Evolutionary conservation across 768 basidiomycete species (phyloP).

Genomic region (Lentinula raphanica): DNA sequence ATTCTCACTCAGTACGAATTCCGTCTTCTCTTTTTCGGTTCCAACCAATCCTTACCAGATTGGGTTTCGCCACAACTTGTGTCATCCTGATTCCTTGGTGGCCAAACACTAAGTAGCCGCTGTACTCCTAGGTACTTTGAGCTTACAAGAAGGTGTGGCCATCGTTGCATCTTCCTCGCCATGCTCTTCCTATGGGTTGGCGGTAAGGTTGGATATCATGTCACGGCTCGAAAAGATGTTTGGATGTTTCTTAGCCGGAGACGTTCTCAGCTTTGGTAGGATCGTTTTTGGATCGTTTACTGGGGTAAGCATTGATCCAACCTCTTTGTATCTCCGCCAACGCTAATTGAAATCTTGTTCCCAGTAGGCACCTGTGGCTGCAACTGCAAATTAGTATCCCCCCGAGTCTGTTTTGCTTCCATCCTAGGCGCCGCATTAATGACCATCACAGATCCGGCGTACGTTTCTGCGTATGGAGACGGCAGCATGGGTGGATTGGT

Average conservation of each 20-base stretch:
- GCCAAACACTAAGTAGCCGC: conserved; percentile 46
- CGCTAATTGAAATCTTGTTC: background rate
- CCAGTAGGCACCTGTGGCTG: conserved; percentile 48
- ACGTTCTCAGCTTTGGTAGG: conserved; percentile 47
- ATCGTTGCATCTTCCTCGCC: conserved; percentile 40
- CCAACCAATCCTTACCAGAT: conserved; percentile 8
- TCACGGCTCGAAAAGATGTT: conserved; percentile 33
- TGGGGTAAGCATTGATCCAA: conserved; percentile 29
- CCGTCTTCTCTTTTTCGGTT: conserved; percentile 12
- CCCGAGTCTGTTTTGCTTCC: conserved; percentile 30
- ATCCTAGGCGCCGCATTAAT: conserved; percentile 33
- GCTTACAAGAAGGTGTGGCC: conserved; percentile 44
- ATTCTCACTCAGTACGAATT: conserved; percentile 46
- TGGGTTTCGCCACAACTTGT: conserved; percentile 43
- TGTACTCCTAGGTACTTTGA: conserved; percentile 37
- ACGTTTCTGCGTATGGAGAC: conserved; percentile 29
- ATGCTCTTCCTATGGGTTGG: conserved; percentile 51
- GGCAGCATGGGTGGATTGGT: conserved; percentile 38
- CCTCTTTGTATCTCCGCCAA: background rate
- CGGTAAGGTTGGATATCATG: conserved; percentile 39
- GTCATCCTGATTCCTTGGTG: conserved; percentile 56
- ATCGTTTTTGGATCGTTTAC: conserved; percentile 44
- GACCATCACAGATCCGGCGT: conserved; percentile 33
- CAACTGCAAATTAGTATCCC: conserved; percentile 46
- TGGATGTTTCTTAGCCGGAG: conserved; percentile 38